phyloP scores from a whole-genome alignment of 129 eudicot species.

The Flaveria trinervia region DNA sequence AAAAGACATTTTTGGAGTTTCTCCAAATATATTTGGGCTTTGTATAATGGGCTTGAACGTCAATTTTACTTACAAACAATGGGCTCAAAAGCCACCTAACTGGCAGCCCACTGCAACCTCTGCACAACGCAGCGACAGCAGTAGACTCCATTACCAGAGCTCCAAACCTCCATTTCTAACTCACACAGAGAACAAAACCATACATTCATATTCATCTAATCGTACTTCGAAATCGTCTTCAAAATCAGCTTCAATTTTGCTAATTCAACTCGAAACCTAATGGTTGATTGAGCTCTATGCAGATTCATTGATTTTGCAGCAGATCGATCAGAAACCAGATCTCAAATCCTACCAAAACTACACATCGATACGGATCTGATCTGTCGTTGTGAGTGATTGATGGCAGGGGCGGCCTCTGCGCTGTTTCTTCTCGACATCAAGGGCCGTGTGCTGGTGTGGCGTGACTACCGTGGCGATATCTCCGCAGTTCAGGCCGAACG shows the following conservation, averaged over 20 bases:
- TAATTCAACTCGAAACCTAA: constrained; percentile 1
- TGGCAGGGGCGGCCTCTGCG: constrained; percentile 98
- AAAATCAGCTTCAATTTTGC: background rate
- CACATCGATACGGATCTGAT: constrained; percentile 22
- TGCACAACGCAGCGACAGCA: too few species aligned
- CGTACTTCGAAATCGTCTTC: constrained; percentile 18
- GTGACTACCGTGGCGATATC: constrained; percentile 95
- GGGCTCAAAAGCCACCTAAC: too few species aligned
- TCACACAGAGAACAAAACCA: too few species aligned
- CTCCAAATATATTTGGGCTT: too few species aligned
- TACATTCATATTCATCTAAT: constrained; percentile 1
- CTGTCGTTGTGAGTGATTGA: constrained; percentile 5
- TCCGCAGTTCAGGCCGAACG: constrained; percentile 82
- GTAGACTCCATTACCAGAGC: too few species aligned
- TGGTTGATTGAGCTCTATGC: constrained; percentile 22
- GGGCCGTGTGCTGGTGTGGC: constrained; percentile 92
- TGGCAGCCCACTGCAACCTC: too few species aligned
- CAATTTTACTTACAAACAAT: too few species aligned
- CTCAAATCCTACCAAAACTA: constrained; percentile 21
- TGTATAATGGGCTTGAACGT: too few species aligned
- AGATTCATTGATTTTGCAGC: constrained; percentile 5
- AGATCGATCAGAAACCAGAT: constrained; percentile 34
- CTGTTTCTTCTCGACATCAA: constrained; percentile 88
- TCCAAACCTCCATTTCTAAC: too few species aligned
- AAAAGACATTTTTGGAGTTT: too few species aligned